Evolutionary conservation across 2,329 filamentous ascomycete genomes (phyloP).

Genomic region (Pseudocercospora vitis): DNA sequence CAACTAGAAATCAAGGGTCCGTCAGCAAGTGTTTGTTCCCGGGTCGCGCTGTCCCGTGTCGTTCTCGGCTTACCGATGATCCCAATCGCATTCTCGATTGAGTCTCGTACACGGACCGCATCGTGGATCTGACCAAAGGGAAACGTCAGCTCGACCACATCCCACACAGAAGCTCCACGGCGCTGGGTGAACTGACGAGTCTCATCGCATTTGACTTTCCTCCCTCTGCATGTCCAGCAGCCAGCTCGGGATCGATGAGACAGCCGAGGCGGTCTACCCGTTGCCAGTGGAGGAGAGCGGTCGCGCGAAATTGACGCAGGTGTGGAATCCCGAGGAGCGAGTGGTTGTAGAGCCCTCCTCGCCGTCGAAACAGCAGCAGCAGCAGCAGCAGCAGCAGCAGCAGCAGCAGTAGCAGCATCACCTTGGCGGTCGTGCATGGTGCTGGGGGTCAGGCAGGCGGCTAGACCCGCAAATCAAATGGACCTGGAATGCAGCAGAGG

Average conservation of each 20-base stretch:
- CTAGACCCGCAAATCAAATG: constrained; percentile 11
- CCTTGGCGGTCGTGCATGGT: constrained; percentile 25
- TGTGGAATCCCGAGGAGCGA: constrained; percentile 32
- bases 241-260: constrained; percentile 56
- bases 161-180: neutral
- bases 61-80: constrained; percentile 37
- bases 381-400: constrained; percentile 18
- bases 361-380: constrained; percentile 19
- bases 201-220: constrained; percentile 41
- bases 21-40: neutral
- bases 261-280: constrained; percentile 42
- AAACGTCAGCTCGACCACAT: constrained; percentile 8
- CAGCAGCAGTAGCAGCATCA: constrained; percentile 19
- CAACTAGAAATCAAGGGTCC: constrained; percentile 36
- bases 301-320: constrained; percentile 28
- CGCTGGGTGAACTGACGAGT: constrained; percentile 9
- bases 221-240: constrained; percentile 48
- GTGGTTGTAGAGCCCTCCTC: constrained; percentile 38
- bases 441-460: constrained; percentile 8
- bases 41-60: neutral
- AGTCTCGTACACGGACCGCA: constrained; percentile 54
- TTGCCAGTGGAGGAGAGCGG: constrained; percentile 17
- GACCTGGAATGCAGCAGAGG: neutral
- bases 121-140: constrained; percentile 16
- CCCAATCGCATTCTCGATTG: constrained; percentile 59